Evolutionary conservation across 768 basidiomycete genomes (phyloP).

Genomic region (Rubroboletus pulcherrimus): DNA sequence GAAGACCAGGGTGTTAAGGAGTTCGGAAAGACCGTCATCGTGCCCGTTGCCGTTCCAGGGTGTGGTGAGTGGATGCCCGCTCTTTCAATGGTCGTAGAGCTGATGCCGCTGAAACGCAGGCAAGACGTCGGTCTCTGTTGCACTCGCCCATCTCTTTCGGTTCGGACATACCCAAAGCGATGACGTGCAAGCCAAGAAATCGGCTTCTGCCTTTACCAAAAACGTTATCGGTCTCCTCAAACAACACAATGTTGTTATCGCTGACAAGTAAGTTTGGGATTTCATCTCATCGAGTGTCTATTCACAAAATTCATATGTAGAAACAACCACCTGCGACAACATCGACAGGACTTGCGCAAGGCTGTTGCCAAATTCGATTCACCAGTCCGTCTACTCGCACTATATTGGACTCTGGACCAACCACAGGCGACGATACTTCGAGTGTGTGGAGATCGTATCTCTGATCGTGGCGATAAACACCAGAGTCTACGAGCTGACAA

Average conservation of each 20-base stretch:
- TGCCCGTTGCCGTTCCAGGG: constrained; percentile 89
- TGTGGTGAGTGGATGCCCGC: constrained; percentile 57
- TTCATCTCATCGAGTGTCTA: neutral
- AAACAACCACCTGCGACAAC: constrained; percentile 85
- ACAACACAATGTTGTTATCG: constrained; percentile 75
- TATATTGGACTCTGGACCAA: constrained; percentile 67
- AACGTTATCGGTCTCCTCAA: constrained; percentile 65
- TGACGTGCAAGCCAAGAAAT: constrained; percentile 74
- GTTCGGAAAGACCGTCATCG: constrained; percentile 75
- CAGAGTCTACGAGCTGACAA: constrained; percentile 69
- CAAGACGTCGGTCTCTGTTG: constrained; percentile 83
- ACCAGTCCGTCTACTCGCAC: constrained; percentile 72
- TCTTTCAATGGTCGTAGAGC: neutral
- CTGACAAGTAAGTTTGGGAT: constrained; percentile 69
- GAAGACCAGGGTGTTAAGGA: constrained; percentile 17
- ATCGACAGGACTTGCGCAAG: constrained; percentile 68
- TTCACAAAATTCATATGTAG: constrained; percentile 35
- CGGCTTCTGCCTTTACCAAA: constrained; percentile 64
- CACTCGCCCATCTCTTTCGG: constrained; percentile 72
- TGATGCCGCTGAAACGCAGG: constrained; percentile 41
- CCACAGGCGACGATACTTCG: constrained; percentile 64
- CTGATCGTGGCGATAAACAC: constrained; percentile 77
- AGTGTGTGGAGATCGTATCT: constrained; percentile 73
- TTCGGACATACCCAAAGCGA: constrained; percentile 95
- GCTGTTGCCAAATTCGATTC: constrained; percentile 42